Percentiles rank a stretch among this genome's conserved stretches.
Conservation (phyloP, 257 asterid genomes). For the Nicotiana knightiana region DNA sequence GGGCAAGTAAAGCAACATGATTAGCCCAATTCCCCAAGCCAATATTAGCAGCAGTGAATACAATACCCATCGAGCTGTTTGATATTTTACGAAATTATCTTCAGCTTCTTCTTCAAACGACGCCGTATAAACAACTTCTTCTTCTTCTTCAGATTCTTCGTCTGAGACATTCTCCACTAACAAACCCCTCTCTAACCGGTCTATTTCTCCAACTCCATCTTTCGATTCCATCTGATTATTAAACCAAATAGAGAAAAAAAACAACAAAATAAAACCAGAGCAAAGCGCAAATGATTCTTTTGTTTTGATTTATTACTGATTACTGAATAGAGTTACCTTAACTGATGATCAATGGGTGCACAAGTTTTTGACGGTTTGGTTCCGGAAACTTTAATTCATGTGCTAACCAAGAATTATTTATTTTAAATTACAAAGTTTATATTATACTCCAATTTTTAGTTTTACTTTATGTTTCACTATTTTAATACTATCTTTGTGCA, state of each 20-base stretch:
- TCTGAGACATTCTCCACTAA: slow-evolving; percentile 18
- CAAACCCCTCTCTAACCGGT: slow-evolving; percentile 55
- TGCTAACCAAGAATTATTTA: no score
- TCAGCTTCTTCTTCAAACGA: slow-evolving; percentile 56
- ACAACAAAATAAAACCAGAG: neutral
- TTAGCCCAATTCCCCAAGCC: slow-evolving; percentile 79
- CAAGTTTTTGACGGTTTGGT: no score
- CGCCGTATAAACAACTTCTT: slow-evolving; percentile 46
- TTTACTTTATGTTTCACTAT: no score
- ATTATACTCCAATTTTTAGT: no score
- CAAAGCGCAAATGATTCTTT: no score
- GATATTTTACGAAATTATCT: slow-evolving; percentile 52
- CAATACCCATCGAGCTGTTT: slow-evolving; percentile 52
- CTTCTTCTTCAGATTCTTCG: slow-evolving; percentile 7
- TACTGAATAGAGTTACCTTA: no score
- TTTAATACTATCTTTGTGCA: no score
- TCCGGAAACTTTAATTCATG: no score
- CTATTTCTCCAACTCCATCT: slow-evolving; percentile 36
- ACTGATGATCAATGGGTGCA: no score
- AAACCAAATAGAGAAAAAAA: no score
- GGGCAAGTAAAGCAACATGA: slow-evolving; percentile 68
- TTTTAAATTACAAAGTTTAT: no score
- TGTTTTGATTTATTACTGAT: no score
- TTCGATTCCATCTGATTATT: neutral
- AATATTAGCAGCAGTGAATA: slow-evolving; percentile 49